Evolutionary conservation across 169 alveolate genomes (phyloP).

Genomic region (Eimeria maxima): DNA sequence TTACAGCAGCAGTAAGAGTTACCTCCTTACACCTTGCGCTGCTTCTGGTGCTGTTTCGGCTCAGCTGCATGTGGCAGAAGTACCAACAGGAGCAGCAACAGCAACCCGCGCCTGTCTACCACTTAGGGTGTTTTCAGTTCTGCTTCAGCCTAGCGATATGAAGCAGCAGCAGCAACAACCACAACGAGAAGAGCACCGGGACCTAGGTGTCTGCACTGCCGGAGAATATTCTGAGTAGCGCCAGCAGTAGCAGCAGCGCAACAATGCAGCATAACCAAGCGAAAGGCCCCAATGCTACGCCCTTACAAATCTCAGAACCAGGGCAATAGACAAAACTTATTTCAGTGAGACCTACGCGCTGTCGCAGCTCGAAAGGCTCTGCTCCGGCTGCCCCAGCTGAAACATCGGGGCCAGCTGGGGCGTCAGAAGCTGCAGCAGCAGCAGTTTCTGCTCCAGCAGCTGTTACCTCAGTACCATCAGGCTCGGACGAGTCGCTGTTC

Average conservation of each 20-base stretch:
- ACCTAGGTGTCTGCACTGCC: neutral
- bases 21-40: too few species aligned
- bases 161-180: slow-evolving; percentile 25
- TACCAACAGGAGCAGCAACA: too few species aligned
- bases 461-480: neutral
- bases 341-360: slow-evolving; percentile 47
- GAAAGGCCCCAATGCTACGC: neutral
- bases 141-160: too few species aligned
- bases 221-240: neutral
- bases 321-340: neutral
- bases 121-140: too few species aligned
- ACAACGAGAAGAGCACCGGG: too few species aligned
- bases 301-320: neutral
- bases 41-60: too few species aligned
- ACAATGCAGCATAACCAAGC: neutral
- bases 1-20: neutral
- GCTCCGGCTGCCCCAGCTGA: slow-evolving; percentile 21
- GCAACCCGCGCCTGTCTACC: too few species aligned
- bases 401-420: neutral
- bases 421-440: slow-evolving; percentile 17
- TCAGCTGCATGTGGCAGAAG: too few species aligned
- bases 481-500: neutral
- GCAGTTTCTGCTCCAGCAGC: neutral
- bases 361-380: slow-evolving; percentile 30
- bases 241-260: slow-evolving; percentile 41